These are phyloP conservation scores for Mitragyna speciosa DNA, from an alignment of 257 asterid genomes.

Conservation along the genomic window DNA sequence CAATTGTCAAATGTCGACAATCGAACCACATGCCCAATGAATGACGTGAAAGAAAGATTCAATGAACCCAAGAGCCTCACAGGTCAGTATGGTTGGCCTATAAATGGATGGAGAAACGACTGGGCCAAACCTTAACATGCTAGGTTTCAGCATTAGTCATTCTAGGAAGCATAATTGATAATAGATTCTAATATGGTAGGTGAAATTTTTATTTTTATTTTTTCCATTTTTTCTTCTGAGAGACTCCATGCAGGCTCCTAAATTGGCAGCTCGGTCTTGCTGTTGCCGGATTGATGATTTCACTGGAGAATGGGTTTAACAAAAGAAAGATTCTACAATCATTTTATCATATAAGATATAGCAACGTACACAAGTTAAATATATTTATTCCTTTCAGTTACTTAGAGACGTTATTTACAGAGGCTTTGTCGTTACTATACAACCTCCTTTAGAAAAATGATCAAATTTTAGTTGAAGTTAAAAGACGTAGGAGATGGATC, in stretches of 20 bases:
- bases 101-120: background rate
- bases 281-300: too few species aligned
- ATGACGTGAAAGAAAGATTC: constrained; percentile 13
- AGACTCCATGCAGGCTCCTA: too few species aligned
- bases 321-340: too few species aligned
- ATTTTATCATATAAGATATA: too few species aligned
- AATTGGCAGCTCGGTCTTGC: too few species aligned
- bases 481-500: background rate
- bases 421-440: too few species aligned
- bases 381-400: too few species aligned
- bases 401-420: too few species aligned
- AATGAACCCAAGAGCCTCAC: constrained; percentile 17
- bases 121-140: constrained; percentile 18
- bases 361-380: too few species aligned
- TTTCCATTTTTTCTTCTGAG: too few species aligned
- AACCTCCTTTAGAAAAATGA: too few species aligned
- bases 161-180: constrained; percentile 4
- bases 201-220: background rate
- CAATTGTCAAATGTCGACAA: background rate
- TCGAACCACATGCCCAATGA: background rate
- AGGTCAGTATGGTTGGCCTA: constrained; percentile 9
- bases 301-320: too few species aligned
- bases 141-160: background rate
- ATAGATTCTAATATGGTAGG: background rate
- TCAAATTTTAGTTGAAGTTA: background rate